Evolutionary conservation across 306 rosid species (phyloP).

Genomic region (Malus orientalis): DNA sequence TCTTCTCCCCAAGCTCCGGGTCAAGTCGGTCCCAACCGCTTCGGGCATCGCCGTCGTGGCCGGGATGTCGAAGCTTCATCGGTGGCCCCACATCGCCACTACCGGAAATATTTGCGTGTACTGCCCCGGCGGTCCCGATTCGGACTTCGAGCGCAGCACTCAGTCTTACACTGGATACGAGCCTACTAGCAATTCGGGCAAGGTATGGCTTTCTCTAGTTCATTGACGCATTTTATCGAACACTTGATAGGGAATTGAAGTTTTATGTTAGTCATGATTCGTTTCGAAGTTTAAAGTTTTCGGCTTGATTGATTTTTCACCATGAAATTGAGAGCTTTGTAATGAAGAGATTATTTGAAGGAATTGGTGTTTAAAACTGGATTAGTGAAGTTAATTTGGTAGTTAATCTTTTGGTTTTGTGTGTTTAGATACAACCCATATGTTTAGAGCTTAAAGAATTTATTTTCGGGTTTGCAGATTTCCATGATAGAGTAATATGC

Average conservation of each 20-base stretch:
- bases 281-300: too few relatives aligned
- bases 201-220: too few relatives aligned
- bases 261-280: too few relatives aligned
- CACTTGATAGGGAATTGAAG: too few relatives aligned
- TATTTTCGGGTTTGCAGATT: neutral
- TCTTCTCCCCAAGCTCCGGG: slow-evolving; percentile 85
- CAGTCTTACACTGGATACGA: slow-evolving; percentile 97
- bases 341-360: too few relatives aligned
- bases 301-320: too few relatives aligned
- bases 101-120: slow-evolving; percentile 93
- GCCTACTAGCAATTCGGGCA: slow-evolving; percentile 56
- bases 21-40: slow-evolving; percentile 92
- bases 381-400: too few relatives aligned
- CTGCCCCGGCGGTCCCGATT: slow-evolving; percentile 96
- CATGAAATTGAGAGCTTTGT: too few relatives aligned
- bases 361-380: too few relatives aligned
- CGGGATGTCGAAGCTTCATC: slow-evolving; percentile 95
- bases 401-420: too few relatives aligned
- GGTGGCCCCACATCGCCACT: slow-evolving; percentile 95
- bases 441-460: neutral
- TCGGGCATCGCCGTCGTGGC: slow-evolving; percentile 93
- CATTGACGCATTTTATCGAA: too few relatives aligned
- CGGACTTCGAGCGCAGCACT: slow-evolving; percentile 93
- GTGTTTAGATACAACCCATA: too few relatives aligned
- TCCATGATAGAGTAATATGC: neutral